Evolutionary conservation across 176 grass and related monocot species (phyloP).

Genomic region (Pontederia paniculata): DNA sequence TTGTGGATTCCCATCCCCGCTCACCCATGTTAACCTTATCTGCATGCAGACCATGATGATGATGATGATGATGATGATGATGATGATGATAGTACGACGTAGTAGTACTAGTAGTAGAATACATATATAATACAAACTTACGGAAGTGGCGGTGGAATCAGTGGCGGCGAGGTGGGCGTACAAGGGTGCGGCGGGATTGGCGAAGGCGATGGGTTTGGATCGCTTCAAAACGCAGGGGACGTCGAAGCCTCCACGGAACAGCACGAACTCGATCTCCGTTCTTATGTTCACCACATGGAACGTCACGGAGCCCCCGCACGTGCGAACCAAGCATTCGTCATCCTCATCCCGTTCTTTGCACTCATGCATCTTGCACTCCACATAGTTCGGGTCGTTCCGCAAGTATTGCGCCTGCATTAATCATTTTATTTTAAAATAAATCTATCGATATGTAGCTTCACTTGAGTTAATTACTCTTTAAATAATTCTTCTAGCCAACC

Average conservation of each 20-base stretch:
- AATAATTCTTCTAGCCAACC: too few relatives aligned
- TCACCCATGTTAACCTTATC: conserved; percentile 89
- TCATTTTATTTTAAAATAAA: too few relatives aligned
- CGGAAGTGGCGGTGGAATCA: conserved; percentile 62
- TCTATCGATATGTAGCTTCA: too few relatives aligned
- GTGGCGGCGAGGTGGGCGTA: conserved; percentile 54
- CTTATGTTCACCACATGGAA: conserved; percentile 85
- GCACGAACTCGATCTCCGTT: conserved; percentile 70
- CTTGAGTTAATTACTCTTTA: too few relatives aligned
- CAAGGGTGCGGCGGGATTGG: conserved; percentile 58
- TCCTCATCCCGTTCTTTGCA: conserved; percentile 27
- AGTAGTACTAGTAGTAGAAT: not conserved
- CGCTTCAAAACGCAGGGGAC: conserved; percentile 55
- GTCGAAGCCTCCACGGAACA: conserved; percentile 65
- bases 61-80: too few relatives aligned
- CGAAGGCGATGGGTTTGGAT: conserved; percentile 38
- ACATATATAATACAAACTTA: conserved; percentile 16
- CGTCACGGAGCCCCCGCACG: conserved; percentile 42
- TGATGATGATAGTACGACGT: not conserved
- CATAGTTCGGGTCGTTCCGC: conserved; percentile 39
- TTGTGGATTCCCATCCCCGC: conserved; percentile 58
- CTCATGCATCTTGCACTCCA: conserved; percentile 35
- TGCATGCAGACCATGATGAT: not conserved
- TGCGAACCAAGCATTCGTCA: conserved; percentile 26
- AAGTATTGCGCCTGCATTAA: conserved; percentile 47